These are phyloP conservation scores for Panaeolus cyanescens DNA, from an alignment of 768 basidiomycete species.

Conservation along the genomic window DNA sequence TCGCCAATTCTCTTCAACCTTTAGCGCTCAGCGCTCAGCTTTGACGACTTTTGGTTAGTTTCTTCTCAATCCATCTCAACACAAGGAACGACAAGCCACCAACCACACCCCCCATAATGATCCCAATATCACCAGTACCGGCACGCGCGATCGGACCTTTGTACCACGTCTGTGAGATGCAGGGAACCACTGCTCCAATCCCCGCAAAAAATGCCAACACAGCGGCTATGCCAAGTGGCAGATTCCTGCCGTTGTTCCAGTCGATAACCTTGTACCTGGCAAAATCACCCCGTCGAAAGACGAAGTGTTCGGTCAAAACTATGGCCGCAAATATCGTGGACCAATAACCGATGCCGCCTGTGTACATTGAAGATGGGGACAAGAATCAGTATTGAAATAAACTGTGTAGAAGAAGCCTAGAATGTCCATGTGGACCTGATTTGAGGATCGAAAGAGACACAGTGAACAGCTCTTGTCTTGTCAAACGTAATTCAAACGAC, in stretches of 20 bases:
- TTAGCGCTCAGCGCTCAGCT: too few species aligned
- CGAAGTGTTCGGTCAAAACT: slow-evolving; percentile 64
- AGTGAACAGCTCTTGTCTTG: not conserved
- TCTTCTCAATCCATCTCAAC: slow-evolving; percentile 42
- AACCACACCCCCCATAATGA: slow-evolving; percentile 57
- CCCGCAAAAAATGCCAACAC: slow-evolving; percentile 49
- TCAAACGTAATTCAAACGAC: not conserved
- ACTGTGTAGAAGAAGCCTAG: not conserved
- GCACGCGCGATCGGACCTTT: slow-evolving; percentile 63
- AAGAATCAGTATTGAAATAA: not conserved
- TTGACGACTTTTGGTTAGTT: not conserved
- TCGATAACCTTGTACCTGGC: slow-evolving; percentile 45
- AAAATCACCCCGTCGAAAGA: slow-evolving; percentile 57
- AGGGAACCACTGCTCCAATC: slow-evolving; percentile 60
- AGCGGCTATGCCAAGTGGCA: slow-evolving; percentile 69
- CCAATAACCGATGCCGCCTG: slow-evolving; percentile 59
- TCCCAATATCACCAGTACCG: slow-evolving; percentile 70
- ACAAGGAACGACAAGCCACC: slow-evolving; percentile 49
- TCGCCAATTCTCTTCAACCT: too few species aligned
- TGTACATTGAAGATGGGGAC: not conserved
- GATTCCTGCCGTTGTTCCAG: slow-evolving; percentile 55
- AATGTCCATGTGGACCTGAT: not conserved
- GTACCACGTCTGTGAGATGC: slow-evolving; percentile 75
- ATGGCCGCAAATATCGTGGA: slow-evolving; percentile 58
- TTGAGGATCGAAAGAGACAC: not conserved